Base-by-base conservation (phyloP, 2,329 filamentous ascomycete genomes). In the Aspergillus sp. region DNA sequence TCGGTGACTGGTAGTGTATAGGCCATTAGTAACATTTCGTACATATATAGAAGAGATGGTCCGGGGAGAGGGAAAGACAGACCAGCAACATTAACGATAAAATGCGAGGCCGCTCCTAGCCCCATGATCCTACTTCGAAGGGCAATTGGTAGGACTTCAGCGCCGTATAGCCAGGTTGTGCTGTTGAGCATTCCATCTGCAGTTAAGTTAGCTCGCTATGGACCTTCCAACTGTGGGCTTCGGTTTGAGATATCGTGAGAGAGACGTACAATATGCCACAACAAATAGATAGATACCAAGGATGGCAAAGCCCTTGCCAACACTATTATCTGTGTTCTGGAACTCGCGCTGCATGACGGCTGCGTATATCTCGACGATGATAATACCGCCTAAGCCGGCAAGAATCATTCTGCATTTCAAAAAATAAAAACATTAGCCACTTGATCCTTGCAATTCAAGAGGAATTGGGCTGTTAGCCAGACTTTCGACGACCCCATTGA, bases 221-320 rank as follows among this genome's bases (percentile, higher is more conserved):
- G 8, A 28, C 8, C 5, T 7, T n/a, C 26, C 8, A 40, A 12
- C 4, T 10, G 26, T 28, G 2, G 12, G 29, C 9, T 10, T 32
- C 8, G 8, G 8, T 32, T 32, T 6, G 30, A 32, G 8, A 32
- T 32, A 5, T 9, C 5, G 30, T 32, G 8, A 32, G 30, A 9
- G 8, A 32, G 8, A 6, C 72, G 52, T 55, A 76, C 73, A 80
- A 52, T 79, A 81, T 12, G 62, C 67, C 2, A 79, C 71, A 1
- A 76, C 78, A 50, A 80, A 81, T 0, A 81, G 64, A 49, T 80
- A 81, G 28, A 81, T 80, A 0, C 77, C 78, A 1, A 81, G 62
- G 29, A 81, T 73, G 1, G 78, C 75, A 55, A 81, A 81, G 0
- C 76, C 78, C 55, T 81, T 80, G 34, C 78, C 78, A 29, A 79